Conservation (phyloP, 1,139 yeast species). For the Hemisphaericaspora subhashii region DNA sequence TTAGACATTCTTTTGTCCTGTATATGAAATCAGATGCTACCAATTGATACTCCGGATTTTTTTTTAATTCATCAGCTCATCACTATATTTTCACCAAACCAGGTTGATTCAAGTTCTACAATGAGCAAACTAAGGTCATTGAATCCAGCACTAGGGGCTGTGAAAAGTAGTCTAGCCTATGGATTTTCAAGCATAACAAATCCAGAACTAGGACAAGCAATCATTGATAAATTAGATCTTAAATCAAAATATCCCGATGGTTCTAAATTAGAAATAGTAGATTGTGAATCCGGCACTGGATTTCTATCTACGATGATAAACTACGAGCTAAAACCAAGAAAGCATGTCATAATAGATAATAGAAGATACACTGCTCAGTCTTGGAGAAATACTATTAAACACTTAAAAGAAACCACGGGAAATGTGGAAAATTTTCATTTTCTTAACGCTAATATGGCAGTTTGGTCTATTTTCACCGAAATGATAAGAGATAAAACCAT, state of each 20-base stretch:
- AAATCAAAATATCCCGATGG: constrained; percentile 40
- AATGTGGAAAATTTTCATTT: constrained; percentile 34
- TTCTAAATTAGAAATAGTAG: constrained; percentile 57
- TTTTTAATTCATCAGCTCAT: not conserved
- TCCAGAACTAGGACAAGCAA: constrained; percentile 32
- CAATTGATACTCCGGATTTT: too few relatives aligned
- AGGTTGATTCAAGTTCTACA: not conserved
- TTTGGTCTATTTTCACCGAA: constrained; percentile 55
- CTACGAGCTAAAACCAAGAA: constrained; percentile 55
- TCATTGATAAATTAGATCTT: constrained; percentile 46
- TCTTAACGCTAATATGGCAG: too few relatives aligned
- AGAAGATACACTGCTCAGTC: too few relatives aligned
- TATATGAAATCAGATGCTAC: too few relatives aligned
- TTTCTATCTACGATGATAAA: constrained; percentile 55
- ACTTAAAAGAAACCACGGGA: constrained; percentile 21
- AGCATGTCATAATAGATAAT: constrained; percentile 48
- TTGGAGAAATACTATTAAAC: too few relatives aligned
- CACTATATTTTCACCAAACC: not conserved
- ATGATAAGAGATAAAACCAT: constrained; percentile 42
- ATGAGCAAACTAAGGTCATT: constrained; percentile 22
- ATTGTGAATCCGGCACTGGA: constrained; percentile 62
- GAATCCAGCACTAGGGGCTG: constrained; percentile 24
- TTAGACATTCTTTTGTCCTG: too few relatives aligned
- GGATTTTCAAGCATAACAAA: constrained; percentile 16
- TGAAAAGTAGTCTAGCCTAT: not conserved